Percentiles rank a stretch among this genome's conserved stretches.
Evolutionary conservation across 2,329 filamentous ascomycete species (phyloP).

Genomic region (Tolypocladium capitatum): DNA sequence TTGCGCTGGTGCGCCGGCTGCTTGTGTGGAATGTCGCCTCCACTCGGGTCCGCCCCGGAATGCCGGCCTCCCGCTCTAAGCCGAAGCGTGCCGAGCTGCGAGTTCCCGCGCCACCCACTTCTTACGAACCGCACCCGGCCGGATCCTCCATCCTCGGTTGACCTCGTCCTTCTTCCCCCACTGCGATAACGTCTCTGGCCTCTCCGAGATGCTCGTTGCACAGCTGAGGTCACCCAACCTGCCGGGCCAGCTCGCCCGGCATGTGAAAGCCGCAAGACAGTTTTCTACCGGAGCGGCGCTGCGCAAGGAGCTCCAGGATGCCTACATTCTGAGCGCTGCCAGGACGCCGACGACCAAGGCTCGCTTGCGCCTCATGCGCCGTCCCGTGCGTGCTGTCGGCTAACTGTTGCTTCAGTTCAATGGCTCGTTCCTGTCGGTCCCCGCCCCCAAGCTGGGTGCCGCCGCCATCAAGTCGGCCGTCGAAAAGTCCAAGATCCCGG

Average conservation of each 20-base stretch:
- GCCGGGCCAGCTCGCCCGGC: constrained; percentile 22
- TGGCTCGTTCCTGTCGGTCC: constrained; percentile 70
- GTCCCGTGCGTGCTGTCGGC: background rate
- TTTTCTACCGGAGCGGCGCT: constrained; percentile 33
- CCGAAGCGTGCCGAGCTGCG: constrained; percentile 23
- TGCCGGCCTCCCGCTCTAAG: constrained; percentile 17
- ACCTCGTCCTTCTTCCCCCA: background rate
- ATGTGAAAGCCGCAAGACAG: constrained; percentile 27
- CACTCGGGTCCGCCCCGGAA: background rate
- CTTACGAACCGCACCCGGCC: background rate
- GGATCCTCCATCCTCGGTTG: background rate
- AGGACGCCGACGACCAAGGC: constrained; percentile 87
- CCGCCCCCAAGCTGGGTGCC: constrained; percentile 79
- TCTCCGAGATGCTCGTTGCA: constrained; percentile 15
- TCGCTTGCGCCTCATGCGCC: constrained; percentile 2
- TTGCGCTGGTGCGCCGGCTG: too few relatives aligned
- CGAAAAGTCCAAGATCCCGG: constrained; percentile 70
- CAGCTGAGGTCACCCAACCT: constrained; percentile 22
- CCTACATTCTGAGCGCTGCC: constrained; percentile 83
- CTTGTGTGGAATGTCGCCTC: too few relatives aligned
- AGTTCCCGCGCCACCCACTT: constrained; percentile 3
- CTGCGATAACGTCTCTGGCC: background rate
- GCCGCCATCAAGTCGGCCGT: constrained; percentile 85
- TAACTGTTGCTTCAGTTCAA: constrained; percentile 56
- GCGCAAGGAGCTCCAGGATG: constrained; percentile 65